Percentiles rank a stretch among this genome's conserved stretches.
Evolutionary conservation across 768 basidiomycete species (phyloP).

Genomic region (Mycena chlorophos): DNA sequence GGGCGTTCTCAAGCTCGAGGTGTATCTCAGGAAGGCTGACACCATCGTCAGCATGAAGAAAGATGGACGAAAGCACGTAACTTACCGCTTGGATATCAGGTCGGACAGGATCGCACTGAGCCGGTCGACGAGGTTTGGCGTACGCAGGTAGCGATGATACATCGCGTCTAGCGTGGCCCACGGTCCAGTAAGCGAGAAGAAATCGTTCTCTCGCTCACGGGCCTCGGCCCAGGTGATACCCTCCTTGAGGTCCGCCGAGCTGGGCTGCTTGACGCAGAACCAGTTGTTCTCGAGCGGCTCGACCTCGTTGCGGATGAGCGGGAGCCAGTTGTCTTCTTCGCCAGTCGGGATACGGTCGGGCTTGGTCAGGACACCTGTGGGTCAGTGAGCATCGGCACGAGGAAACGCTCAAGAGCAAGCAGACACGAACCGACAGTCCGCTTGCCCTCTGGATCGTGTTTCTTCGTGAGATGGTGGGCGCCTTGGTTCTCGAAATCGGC

Average conservation of each 20-base stretch:
- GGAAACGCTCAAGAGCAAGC: neutral
- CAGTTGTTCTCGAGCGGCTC: constrained; percentile 53
- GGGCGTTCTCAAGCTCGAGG: constrained; percentile 50
- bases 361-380: constrained; percentile 68
- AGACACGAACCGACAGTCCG: constrained; percentile 61
- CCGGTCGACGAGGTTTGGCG: constrained; percentile 52
- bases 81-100: constrained; percentile 59
- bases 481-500: constrained; percentile 85
- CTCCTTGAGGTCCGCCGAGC: constrained; percentile 46
- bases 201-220: constrained; percentile 52
- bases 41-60: neutral
- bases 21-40: constrained; percentile 61
- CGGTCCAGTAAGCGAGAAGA: constrained; percentile 50
- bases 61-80: neutral
- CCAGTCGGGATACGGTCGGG: constrained; percentile 63
- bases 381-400: neutral
- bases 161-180: constrained; percentile 55
- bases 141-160: constrained; percentile 55
- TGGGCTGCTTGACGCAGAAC: constrained; percentile 57
- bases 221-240: constrained; percentile 63
- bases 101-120: constrained; percentile 62
- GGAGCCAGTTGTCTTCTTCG: constrained; percentile 56
- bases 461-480: constrained; percentile 61
- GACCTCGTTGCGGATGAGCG: constrained; percentile 53
- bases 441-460: constrained; percentile 58